Evolutionary conservation across 495 filamentous ascomycete genomes (phyloP), one percentile per base, ranked within the genome.

Genomic region (Hypoxylon cercidicola): DNA sequence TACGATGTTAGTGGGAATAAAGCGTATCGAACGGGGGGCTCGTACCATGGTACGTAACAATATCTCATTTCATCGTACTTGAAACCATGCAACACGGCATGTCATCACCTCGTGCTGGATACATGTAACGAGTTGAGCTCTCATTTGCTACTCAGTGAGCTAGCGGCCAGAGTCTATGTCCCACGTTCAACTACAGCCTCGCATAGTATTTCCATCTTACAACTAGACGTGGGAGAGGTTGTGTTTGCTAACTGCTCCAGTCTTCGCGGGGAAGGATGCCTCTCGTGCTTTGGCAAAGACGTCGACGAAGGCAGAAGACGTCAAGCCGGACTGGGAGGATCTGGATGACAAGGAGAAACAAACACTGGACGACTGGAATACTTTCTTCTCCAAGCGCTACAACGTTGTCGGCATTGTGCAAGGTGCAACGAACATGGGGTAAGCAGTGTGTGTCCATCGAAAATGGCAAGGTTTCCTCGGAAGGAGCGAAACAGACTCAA

Each of bases 371-470:
- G 96, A 98, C 72, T 99, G 95, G 95, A 88, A 86, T 52, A 96
- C 89, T 3, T 99, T 96, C 79, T 99, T 98, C 79, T 89, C 87
- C 68, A 99, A 97, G 79, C 83, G 95, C 39, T 99, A 99, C 74
- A 97, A 94, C 70, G 86, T 97, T 55, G 89, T 97, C 39, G 95
- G 95, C 30, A 85, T 86, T 74, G 90, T 96, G 8, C 75, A 88
- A 64, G 83, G 82, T 28, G 83, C 83, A 9, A 81, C 80, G 12
- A 87, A 85, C 57, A 55, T 75, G 56, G 78, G 75, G 28, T 72
- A 68, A 39, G 15, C 23, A 2, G 48, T 18, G 34, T 30, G 45
- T 40, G 32, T 15, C 37, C 19, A 44, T 48, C 16, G 43, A 13
- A 41, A 23, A 28, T n/a, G 13, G 4, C 6, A 18, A 13, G 32